A percentile compares a stretch with the other conserved stretches of the same genome.
These are phyloP conservation scores for Phialophora macrospora DNA, from an alignment of 2,329 filamentous ascomycete genomes.

Conservation along the genomic window DNA sequence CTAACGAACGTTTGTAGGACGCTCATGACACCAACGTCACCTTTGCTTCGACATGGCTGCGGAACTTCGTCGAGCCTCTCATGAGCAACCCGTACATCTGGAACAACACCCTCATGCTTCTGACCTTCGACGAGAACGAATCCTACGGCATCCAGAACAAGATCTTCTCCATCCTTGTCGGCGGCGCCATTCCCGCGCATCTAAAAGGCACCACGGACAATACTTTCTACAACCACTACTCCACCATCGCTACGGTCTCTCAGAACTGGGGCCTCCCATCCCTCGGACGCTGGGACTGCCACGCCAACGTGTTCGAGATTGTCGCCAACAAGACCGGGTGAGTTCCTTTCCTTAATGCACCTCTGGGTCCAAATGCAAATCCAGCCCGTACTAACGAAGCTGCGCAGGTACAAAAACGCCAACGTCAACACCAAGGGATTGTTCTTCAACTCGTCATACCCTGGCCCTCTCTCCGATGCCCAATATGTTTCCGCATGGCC, in stretches of 20 bases:
- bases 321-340: conserved; percentile 63
- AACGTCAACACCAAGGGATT: conserved; percentile 48
- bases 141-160: conserved; percentile 70
- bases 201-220: conserved; percentile 70
- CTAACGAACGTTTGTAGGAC: conserved; percentile 49
- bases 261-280: conserved; percentile 73
- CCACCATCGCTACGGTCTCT: conserved; percentile 66
- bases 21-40: conserved; percentile 76
- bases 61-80: conserved; percentile 71
- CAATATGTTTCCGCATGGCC: conserved; percentile 37
- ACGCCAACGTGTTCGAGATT: conserved; percentile 69
- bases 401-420: conserved; percentile 53
- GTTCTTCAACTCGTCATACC: conserved; percentile 59
- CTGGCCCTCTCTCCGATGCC: conserved; percentile 43
- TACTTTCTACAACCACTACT: conserved; percentile 76
- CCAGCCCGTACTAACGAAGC: neutral
- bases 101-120: conserved; percentile 73
- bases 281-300: conserved; percentile 73
- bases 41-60: conserved; percentile 70
- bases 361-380: neutral
- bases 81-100: conserved; percentile 72
- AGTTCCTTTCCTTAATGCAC: neutral
- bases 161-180: conserved; percentile 72
- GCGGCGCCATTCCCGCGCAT: conserved; percentile 70
- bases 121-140: conserved; percentile 81